Base-by-base conservation (phyloP, 768 basidiomycete species). In the Tremella mesenterica region DNA sequence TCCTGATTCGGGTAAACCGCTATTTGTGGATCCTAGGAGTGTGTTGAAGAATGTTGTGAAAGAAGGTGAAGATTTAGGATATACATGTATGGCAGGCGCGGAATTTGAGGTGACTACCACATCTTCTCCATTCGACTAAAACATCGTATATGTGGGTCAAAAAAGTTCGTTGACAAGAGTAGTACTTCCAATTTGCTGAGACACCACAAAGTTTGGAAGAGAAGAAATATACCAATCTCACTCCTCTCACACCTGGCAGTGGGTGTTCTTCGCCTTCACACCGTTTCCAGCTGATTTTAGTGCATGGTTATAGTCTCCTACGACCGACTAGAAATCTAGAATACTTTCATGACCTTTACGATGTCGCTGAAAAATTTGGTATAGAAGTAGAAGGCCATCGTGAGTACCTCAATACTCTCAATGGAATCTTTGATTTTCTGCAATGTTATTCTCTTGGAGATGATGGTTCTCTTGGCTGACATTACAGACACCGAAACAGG, bases 221-320 rank as follows among this genome's bases (percentile, higher is more conserved):
- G 60, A 99, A 99, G 76, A 80, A 81, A 9, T 96, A 87, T 69
- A 76, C 75, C 1, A 75, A 81, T 54, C 77, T 97, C 4, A 77
- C 82, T 34, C 83, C 92, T 6, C 74, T 99, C 38, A 97, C 93
- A 1, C 81, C 91, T 2, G 95, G 95, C 71, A 96, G 91, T 95
- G 67, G 61, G 88, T 78, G n/a, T 27, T 44, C 41, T 10, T 23
- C 14, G 8, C 30, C 16, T 20, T 12, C 10, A n/a, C 31, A 29
- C 21, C 50, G 12, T 1, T 28, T 14, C 44, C 50, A 30, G 51
- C 25, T 7, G 14, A 16, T 21, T 23, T 25, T 55, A 96, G 91
- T 93, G 86, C 95, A 97, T 63, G 95, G 95, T 3, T 97, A 97
- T 70, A 95, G 91, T 3, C 78, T 97, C 29, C 79, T 99, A 4